Base-by-base conservation (phyloP, 1,284 basidiomycete species). In the Schizophyllum amplum region DNA sequence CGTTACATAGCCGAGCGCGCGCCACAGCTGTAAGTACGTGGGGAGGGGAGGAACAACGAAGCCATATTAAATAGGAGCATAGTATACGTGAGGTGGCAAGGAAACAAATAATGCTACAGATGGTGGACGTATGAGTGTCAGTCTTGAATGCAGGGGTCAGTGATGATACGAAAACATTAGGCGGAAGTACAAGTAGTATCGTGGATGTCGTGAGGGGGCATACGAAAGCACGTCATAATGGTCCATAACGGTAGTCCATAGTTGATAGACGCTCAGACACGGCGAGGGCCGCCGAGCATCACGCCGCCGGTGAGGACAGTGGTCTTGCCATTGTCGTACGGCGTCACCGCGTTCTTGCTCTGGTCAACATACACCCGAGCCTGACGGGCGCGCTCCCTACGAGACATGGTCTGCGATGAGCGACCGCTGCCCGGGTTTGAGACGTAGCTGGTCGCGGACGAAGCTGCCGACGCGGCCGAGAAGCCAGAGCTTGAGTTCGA, bases 321-420 rank as follows among this genome's bases (percentile, higher is more conserved):
- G 57, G 87, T 91, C 77, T 90, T 90, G 62, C 88, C 87, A 59
- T 87, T 88, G 63, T 90, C 87, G 66, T 91, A 91, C 66, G 86
- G 86, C 52, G 87, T 90, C 59, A 90, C 85, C 55, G 86, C 84
- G 50, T 71, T 87, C 76, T 84, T 90, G 64, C 81, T 71, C 23
- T 76, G 77, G 68, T 91, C 87, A 55, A 91, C 69, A 66, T 79
- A 88, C 62, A 90, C 83, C 60, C 80, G 82, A 21, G 79, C 79
- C 67, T 84, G 82, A 60, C 83, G 78, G 9, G 79, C 79, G 55
- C 79, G 79, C 68, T 87, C 86, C 59, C 86, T 79, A 57, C 84
- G 83, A 26, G 85, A 86, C 56, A 79, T 75, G 51, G 11, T 23
- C 63, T 62, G 64, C 69, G 68, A n/a, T n/a, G n/a, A 55, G 61